phyloP scores from a whole-genome alignment of 1,139 yeast genomes.

The Suhomyces bribrorum region DNA sequence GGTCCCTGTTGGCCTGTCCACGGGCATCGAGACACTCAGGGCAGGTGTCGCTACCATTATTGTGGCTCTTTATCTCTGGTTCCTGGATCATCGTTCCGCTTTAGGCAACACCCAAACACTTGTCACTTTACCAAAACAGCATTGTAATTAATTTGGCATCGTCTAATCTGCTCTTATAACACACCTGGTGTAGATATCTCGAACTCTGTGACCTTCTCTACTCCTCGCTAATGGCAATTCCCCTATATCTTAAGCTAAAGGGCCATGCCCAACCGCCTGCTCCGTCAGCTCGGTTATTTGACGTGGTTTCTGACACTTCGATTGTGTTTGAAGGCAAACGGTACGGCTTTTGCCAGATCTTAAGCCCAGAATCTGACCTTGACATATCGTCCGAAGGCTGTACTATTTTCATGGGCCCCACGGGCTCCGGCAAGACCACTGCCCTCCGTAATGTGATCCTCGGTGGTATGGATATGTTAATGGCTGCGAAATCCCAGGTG shows the following conservation, averaged over 20 bases:
- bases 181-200: neutral
- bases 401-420: slow-evolving; percentile 35
- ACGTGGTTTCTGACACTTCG: slow-evolving; percentile 16
- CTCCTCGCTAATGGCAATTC: slow-evolving; percentile 18
- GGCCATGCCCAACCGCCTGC: slow-evolving; percentile 11
- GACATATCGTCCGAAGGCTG: slow-evolving; percentile 13
- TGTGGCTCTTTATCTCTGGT: neutral
- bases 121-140: slow-evolving; percentile 10
- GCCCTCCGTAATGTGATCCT: slow-evolving; percentile 21
- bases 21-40: too few species aligned
- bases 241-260: slow-evolving; percentile 29
- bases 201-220: neutral
- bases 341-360: slow-evolving; percentile 27
- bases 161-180: slow-evolving; percentile 9
- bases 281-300: slow-evolving; percentile 12
- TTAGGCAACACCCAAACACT: slow-evolving; percentile 9
- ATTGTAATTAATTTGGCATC: slow-evolving; percentile 8
- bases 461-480: slow-evolving; percentile 10
- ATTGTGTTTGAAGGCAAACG: slow-evolving; percentile 23
- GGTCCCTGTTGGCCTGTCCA: too few species aligned
- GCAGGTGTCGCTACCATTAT: too few species aligned
- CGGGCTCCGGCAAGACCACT: slow-evolving; percentile 39
- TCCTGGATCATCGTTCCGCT: neutral
- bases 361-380: slow-evolving; percentile 11
- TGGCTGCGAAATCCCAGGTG: neutral